Evolutionary conservation across 2,329 filamentous ascomycete species (phyloP), one percentile per base, ranked within the genome.

Genomic region (Aspergillus fumigatiaffinis): DNA sequence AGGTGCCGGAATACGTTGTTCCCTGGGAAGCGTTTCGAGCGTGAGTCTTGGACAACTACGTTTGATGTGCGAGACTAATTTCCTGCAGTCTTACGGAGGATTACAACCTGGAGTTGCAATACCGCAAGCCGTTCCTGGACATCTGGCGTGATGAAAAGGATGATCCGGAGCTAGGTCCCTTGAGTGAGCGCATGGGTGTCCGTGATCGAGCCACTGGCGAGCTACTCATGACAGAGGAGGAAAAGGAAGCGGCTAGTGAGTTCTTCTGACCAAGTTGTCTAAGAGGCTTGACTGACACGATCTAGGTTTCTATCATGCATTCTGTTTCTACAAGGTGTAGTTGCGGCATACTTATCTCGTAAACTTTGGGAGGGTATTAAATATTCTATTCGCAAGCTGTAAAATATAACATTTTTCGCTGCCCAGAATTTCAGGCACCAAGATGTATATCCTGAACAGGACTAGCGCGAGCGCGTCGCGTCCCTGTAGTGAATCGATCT

Each of bases 21-120:
- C 94, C 94, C 0, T 99, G 94, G 93, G 92, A 96, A 73, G 92
- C 92, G 1, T 97, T 99, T 79, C 90, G 94, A 76, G 92, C 91
- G 68, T 79, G 63, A 69, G 75, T 38, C 21, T 28, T 25, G 44
- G 28, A 7, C 48, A 14, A 25, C 4, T 49, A 7, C 26, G 26
- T 17, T 32, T 12, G 17, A 23, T 46, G 21, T 52, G 3, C 26
- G 17, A 12, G 25, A 50, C 64, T 64, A 51, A 67, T 49, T 52
- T 46, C 20, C 29, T 38, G 4, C 52, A 79, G 77, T 26, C 80
- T 97, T 67, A 94, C 94, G 20, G 92, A 97, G 71, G 92, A 97
- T 71, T 99, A 93, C 80, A 97, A 97, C 67, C 84, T 99, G 6
- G 94, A 99, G 73, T 77, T 97, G 66, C 89, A 96, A 75, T 99